phyloP scores from a whole-genome alignment of 805 yeast genomes.

The Kluyveromyces aestuarii region DNA sequence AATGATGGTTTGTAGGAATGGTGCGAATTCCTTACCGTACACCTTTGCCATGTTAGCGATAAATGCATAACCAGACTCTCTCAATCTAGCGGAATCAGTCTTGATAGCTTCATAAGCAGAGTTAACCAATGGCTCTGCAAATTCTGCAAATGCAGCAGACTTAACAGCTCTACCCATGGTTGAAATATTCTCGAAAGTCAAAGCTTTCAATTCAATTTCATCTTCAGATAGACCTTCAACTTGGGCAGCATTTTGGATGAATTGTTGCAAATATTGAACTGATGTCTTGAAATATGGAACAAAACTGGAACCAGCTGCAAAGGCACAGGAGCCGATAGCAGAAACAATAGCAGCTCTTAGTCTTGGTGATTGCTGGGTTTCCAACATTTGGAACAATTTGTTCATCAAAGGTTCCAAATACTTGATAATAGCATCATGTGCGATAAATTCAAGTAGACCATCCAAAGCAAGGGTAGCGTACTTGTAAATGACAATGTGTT shows the following conservation, averaged over 20 bases:
- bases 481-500: slow-evolving; percentile 75
- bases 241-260: slow-evolving; percentile 56
- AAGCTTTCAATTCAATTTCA: slow-evolving; percentile 84
- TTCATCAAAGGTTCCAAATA: slow-evolving; percentile 87
- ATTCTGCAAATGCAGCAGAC: slow-evolving; percentile 74
- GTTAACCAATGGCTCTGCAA: slow-evolving; percentile 79
- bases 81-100: slow-evolving; percentile 72
- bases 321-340: slow-evolving; percentile 95
- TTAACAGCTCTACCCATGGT: slow-evolving; percentile 97
- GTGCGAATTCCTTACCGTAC: slow-evolving; percentile 81
- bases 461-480: slow-evolving; percentile 88
- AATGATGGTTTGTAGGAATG: slow-evolving; percentile 72
- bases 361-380: slow-evolving; percentile 60
- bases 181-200: slow-evolving; percentile 86
- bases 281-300: slow-evolving; percentile 80
- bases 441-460: slow-evolving; percentile 84
- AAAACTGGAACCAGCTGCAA: slow-evolving; percentile 84
- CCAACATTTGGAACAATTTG: slow-evolving; percentile 76
- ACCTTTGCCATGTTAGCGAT: slow-evolving; percentile 91
- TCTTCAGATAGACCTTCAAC: slow-evolving; percentile 78
- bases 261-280: slow-evolving; percentile 73
- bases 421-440: slow-evolving; percentile 70
- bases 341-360: slow-evolving; percentile 77
- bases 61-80: slow-evolving; percentile 93
- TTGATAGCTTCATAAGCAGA: slow-evolving; percentile 75